Evolutionary conservation across 768 basidiomycete species (phyloP), one percentile per base, ranked within the genome.

Genomic region (Strobilomyces confusus): DNA sequence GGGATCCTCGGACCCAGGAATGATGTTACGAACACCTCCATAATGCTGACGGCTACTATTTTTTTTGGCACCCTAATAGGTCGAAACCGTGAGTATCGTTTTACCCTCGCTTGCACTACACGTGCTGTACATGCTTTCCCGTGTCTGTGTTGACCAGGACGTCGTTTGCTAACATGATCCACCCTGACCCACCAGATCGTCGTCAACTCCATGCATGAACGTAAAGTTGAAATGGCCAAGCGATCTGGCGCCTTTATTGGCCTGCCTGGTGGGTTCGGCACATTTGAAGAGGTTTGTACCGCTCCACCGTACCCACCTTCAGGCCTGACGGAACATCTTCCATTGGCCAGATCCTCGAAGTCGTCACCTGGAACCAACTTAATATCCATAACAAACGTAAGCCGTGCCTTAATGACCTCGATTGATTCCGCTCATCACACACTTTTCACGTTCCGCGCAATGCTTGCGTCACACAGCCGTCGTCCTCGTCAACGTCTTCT

Each of bases 221-320:
- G 95, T 14, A 98, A 98, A 65, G 77, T 88, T 9, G 84, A 89
- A 66, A 97, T 98, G 94, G 93, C 95, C 0, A 80, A 80, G 58
- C 75, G 87, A 9, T 82, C 81, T 0, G 77, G 80, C 17, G 94
- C 84, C 0, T 99, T 99, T 62, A 73, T 98, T 44, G 91, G 85
- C 12, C 74, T 99, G 19, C 95, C 95, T 1, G 95, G 95, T 19
- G 95, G 95, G 0, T 97, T 84, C 64, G 95, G 95, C 11, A 98
- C 95, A 0, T 91, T 92, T 58, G 97, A 99, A 72, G 95, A 98
- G 80, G 89, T 70, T 54, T 6, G 51, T 14, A 30, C 20, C n/a
- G 34, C n/a, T 22, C 23, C 23, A 44, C 29, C 14, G 43, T 44
- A 13, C 9, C 12, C n/a, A 12, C n/a, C 19, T 29, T 49, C 52